These are phyloP conservation scores for Microcyclospora pomicola DNA, from an alignment of 2,329 filamentous ascomycete species.

Conservation along the genomic window DNA sequence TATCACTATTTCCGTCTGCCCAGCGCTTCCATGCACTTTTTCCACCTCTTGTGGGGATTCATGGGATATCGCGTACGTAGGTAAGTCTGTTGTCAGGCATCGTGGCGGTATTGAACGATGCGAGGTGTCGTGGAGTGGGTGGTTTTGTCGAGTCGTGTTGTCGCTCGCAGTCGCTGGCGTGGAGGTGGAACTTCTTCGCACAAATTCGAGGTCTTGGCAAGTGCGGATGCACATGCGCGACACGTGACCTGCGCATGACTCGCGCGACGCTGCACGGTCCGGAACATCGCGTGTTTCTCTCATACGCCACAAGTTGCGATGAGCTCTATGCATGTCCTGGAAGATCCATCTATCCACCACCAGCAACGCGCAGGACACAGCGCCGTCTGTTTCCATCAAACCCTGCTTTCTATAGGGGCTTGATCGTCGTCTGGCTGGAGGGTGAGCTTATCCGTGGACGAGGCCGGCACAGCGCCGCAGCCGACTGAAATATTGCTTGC, in stretches of 20 bases:
- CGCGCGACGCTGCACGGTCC: background rate
- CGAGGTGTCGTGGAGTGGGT: constrained; percentile 11
- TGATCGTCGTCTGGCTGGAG: background rate
- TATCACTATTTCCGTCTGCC: constrained; percentile 3
- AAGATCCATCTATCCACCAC: constrained; percentile 3
- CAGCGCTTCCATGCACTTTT: background rate
- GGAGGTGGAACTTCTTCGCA: no score
- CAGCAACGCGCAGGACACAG: constrained; percentile 18
- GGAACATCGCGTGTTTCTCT: no score
- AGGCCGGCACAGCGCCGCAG: constrained; percentile 11
- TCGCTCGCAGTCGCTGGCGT: constrained; percentile 5
- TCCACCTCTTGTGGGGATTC: background rate
- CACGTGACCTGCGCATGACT: background rate
- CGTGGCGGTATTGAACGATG: constrained; percentile 26
- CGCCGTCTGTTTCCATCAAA: constrained; percentile 7
- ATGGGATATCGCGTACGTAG: constrained; percentile 34
- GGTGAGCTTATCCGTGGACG: background rate
- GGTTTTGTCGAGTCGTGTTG: constrained; percentile 4
- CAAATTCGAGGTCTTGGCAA: no score
- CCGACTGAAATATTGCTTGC: constrained; percentile 1
- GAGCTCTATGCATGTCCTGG: background rate
- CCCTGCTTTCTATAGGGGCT: no score
- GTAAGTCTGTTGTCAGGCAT: constrained; percentile 43
- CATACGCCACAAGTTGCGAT: no score
- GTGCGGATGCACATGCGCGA: no score